A percentile compares a stretch with the other conserved stretches of the same genome.
Conservation (phyloP, 2,329 filamentous ascomycete species). For the Cercospora janseana region DNA sequence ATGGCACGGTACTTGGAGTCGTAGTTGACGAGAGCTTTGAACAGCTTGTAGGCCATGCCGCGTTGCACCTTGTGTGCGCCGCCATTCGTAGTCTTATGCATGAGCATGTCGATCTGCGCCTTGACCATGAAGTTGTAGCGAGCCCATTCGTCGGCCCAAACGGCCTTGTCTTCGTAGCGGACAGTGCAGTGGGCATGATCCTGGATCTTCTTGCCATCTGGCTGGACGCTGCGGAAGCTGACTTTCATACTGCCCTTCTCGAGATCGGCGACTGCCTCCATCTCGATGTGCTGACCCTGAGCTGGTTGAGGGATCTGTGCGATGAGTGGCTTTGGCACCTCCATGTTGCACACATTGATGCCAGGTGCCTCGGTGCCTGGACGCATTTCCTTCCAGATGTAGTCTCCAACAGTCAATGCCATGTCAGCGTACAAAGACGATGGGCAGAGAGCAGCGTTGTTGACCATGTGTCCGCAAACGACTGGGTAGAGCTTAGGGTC, state of each 20-base stretch:
- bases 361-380: constrained; percentile 57
- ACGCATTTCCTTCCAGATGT: constrained; percentile 63
- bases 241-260: constrained; percentile 56
- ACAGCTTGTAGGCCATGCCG: constrained; percentile 75
- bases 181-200: constrained; percentile 64
- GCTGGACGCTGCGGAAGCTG: constrained; percentile 57
- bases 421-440: constrained; percentile 65
- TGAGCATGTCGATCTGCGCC: constrained; percentile 62
- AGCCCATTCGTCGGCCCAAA: constrained; percentile 65
- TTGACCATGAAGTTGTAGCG: constrained; percentile 61
- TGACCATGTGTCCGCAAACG: constrained; percentile 65
- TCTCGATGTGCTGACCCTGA: constrained; percentile 59
- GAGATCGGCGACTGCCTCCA: constrained; percentile 60
- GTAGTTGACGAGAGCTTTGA: constrained; percentile 58
- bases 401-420: constrained; percentile 63
- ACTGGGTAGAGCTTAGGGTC: constrained; percentile 62
- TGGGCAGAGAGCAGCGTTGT: constrained; percentile 64
- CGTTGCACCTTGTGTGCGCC: constrained; percentile 70
- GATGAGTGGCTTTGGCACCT: constrained; percentile 69
- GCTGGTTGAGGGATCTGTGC: constrained; percentile 50
- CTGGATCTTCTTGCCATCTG: constrained; percentile 57
- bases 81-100: constrained; percentile 62
- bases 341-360: constrained; percentile 65
- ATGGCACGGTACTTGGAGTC: constrained; percentile 58
- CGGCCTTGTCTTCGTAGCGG: constrained; percentile 58